Conservation (phyloP, 2,329 filamentous ascomycete species). For the Stromatinia cepivora region DNA sequence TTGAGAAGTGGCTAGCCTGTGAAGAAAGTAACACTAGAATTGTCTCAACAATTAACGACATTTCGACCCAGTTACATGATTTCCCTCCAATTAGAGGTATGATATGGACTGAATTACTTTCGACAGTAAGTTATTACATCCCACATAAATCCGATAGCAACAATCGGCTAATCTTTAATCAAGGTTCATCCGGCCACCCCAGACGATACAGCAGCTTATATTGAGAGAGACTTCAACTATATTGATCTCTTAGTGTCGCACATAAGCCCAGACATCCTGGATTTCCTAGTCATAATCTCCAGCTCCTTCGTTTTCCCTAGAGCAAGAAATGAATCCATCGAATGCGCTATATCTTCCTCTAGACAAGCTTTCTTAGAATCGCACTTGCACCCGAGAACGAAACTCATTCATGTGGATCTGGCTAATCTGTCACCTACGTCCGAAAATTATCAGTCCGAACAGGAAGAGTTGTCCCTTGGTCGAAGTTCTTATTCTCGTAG, state of each 20-base stretch:
- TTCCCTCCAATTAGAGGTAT: background rate
- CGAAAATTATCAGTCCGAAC: background rate
- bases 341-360: background rate
- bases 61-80: background rate
- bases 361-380: background rate
- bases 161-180: background rate
- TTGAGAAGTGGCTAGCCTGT: background rate
- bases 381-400: background rate
- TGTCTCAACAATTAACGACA: background rate
- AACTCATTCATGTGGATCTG: background rate
- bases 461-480: background rate
- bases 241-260: background rate
- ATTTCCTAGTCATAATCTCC: background rate
- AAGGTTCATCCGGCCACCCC: background rate
- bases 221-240: background rate
- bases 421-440: background rate
- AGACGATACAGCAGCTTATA: background rate
- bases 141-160: background rate
- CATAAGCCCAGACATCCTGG: background rate
- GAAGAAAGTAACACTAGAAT: background rate
- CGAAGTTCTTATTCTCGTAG: background rate
- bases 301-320: background rate
- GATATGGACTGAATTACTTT: background rate
- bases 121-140: background rate
- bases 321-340: background rate